Evolutionary conservation across 257 asterid genomes (phyloP), one percentile per base, ranked within the genome.

Genomic region (Nicotiana noctiflora): DNA sequence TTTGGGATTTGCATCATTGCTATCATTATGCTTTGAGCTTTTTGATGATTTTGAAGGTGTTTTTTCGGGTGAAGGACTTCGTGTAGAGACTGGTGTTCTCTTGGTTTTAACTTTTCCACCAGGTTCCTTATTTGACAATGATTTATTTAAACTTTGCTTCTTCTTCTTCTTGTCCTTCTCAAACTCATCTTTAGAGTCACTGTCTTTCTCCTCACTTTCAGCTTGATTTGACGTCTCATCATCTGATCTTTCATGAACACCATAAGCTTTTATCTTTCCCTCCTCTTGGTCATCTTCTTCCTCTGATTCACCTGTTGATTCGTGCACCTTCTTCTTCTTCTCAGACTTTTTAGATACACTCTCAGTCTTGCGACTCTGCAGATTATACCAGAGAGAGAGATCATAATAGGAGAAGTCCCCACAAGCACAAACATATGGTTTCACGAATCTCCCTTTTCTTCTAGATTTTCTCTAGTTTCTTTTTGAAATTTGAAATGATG

Each of bases 161-260:
- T 12, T 76, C 83, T 85, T 82, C 85, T 72, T 85, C 81, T 84
- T 90, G 79, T 90, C 88, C 64, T 84, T 90, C 80, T 84, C 83
- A 6, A 84, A 67, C 51, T 87, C 90, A 70, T 82, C 84, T 81
- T 88, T 90, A 66, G 88, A 79, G 68, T 84, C 92, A 21, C 34
- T 2, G 82, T 61, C 88, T 81, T 86, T 89, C 81, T 87, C 92
- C 83, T 86, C 91, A 82, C 87, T 87, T 51, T 84, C 90, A 82
- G 92, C 91, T 77, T 82, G 86, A 40, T 92, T 92, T 79, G 97
- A 89, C 85, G 87, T 83, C 86, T 91, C 99, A 83, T 87, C 93
- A 5, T 91, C 92, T 52, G 96, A 89, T 82, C 75, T 84, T 74
- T 90, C 93, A 0, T 82, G 89, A 65, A 75, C 81, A 57, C 92